Conservation (phyloP, 768 basidiomycete genomes). For the Boletus insuetus region DNA sequence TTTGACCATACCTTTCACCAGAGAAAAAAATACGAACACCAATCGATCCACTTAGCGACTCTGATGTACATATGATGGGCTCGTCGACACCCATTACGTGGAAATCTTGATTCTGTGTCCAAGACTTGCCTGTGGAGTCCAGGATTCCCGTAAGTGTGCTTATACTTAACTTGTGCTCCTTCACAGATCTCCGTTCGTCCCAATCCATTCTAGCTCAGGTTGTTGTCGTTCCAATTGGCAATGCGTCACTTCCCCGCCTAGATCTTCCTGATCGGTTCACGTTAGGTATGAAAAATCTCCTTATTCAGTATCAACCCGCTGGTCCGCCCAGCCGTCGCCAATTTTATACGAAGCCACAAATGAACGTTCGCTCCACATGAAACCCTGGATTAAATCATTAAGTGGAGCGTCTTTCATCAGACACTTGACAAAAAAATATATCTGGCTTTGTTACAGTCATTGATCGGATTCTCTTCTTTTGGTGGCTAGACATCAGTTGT, state of each 20-base stretch:
- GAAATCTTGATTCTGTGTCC: conserved; percentile 5
- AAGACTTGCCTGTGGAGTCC: not conserved
- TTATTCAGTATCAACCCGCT: conserved; percentile 3
- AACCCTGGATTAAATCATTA: not conserved
- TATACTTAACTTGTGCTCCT: conserved; percentile 1
- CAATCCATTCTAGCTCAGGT: not conserved
- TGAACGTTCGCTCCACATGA: not conserved
- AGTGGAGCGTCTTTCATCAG: not conserved
- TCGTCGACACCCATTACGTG: conserved; percentile 15
- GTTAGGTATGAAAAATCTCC: conserved; percentile 14
- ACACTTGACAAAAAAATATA: not conserved
- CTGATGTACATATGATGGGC: not conserved
- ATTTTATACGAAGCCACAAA: not conserved
- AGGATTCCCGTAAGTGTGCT: not conserved
- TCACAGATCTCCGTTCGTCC: not conserved
- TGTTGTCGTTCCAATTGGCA: conserved; percentile 1
- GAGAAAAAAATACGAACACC: too few species aligned
- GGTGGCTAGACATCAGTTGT: not conserved
- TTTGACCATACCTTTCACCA: too few species aligned
- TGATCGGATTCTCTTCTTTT: not conserved
- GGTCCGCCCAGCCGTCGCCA: not conserved
- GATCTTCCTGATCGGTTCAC: conserved; percentile 14
- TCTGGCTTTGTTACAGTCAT: not conserved
- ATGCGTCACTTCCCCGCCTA: not conserved
- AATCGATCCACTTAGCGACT: too few species aligned